Evolutionary conservation across 2,329 filamentous ascomycete species (phyloP), one percentile per base, ranked within the genome.

Genomic region (Polychaeton citri): DNA sequence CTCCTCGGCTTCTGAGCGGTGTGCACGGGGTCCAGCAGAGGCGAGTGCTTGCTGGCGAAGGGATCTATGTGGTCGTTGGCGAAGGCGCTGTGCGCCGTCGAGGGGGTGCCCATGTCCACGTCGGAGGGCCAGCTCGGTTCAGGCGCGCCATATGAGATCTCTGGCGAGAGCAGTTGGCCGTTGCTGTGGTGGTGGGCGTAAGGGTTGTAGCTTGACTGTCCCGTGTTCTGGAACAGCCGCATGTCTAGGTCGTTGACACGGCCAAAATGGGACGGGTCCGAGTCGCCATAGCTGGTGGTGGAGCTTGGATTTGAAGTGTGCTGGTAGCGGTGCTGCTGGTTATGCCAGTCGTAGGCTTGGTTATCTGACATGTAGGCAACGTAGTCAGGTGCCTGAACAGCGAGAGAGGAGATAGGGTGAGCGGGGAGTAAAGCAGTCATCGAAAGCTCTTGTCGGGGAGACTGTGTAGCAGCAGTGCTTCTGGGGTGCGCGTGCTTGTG

Each of bases 31-130:
- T 28, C 24, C 24, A 28, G 15, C 24, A 28, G 7, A 28, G 24
- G 24, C 5, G 24, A 28, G 7, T 12, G 24, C 24, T 28, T 28
- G 24, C 12, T 12, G 24, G 24, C 24, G 24, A 28, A 28, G 7
- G 24, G 24, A 15, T 28, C 24, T 35, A 34, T 40, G 31, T 43
- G 46, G 32, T 49, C 49, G 19, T 40, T 43, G 34, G 51, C 48
- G 7, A 45, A 33, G 26, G 35, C 38, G 16, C 47, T 45, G 33
- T 38, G 39, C 7, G 48, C 41, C 21, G 44, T 45, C 7, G 50
- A 49, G 7, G 52, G 50, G 21, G 52, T 51, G 28, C 37, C 42
- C 38, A 54, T 47, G 19, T 53, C 52, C 35, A 52, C 44, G 33
- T 53, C 50, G 4, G 46, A 48, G 9, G 36, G 42, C 48, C 46